phyloP scores from a whole-genome alignment of 441 rosid genomes.

The Populus hybrid region DNA sequence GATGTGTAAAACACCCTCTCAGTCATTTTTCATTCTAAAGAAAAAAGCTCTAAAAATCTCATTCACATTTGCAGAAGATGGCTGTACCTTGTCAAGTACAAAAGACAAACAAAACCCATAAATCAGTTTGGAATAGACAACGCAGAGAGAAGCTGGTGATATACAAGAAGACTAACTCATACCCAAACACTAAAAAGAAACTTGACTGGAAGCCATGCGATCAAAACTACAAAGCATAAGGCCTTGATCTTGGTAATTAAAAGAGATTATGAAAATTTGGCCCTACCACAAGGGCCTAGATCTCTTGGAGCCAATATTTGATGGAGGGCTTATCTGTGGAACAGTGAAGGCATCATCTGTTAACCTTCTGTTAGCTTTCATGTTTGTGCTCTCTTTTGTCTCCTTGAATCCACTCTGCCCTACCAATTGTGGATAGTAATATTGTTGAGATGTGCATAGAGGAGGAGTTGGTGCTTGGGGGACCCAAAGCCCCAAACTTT shows the following conservation, averaged over 20 bases:
- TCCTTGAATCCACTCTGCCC: constrained; percentile 46
- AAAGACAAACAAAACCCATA: neutral
- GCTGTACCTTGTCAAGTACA: constrained; percentile 19
- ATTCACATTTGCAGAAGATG: constrained; percentile 26
- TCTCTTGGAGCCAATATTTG: constrained; percentile 47
- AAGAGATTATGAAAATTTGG: neutral
- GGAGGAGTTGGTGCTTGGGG: constrained; percentile 53
- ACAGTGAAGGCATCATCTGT: constrained; percentile 70
- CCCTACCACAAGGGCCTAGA: constrained; percentile 48
- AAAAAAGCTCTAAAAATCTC: neutral
- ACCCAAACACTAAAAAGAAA: neutral
- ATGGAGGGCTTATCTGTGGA: constrained; percentile 60
- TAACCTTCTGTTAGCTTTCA: constrained; percentile 39
- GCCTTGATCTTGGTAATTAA: neutral
- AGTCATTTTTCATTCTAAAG: neutral
- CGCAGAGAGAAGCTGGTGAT: neutral
- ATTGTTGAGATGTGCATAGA: constrained; percentile 27
- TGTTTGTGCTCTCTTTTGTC: constrained; percentile 34
- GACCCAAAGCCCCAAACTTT: constrained; percentile 65
- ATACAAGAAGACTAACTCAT: neutral
- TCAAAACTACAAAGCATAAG: constrained; percentile 1
- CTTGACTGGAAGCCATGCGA: neutral
- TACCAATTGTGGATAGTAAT: constrained; percentile 28
- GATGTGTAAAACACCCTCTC: no score
- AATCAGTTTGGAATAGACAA: neutral